Conservation (phyloP, 495 filamentous ascomycete species). For the Trichoderma asperelloides region DNA sequence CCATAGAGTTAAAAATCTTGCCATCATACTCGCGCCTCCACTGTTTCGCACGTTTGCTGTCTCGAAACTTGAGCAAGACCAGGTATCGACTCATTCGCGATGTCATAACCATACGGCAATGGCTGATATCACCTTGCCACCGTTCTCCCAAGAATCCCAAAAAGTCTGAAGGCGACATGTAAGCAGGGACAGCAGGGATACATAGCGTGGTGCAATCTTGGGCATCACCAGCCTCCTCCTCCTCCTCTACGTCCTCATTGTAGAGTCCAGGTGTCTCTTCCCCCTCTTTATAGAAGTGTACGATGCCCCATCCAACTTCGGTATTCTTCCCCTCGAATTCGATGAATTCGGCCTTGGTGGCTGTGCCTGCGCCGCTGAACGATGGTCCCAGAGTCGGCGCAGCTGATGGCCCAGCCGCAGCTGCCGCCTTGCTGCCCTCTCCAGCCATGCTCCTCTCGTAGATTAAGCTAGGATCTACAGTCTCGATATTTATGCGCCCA, state of each 20-base stretch:
- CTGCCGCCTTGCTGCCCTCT: neutral
- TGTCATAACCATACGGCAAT: slow-evolving; percentile 93
- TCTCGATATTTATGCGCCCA: slow-evolving; percentile 34
- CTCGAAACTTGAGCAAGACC: slow-evolving; percentile 93
- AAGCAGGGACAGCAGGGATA: slow-evolving; percentile 88
- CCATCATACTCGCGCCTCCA: slow-evolving; percentile 91
- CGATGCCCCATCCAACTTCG: slow-evolving; percentile 84
- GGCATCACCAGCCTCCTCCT: slow-evolving; percentile 31
- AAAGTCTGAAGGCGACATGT: slow-evolving; percentile 85
- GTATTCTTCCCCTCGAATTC: slow-evolving; percentile 66
- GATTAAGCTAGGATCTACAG: slow-evolving; percentile 27
- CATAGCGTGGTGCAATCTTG: slow-evolving; percentile 83
- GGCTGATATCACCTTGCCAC: slow-evolving; percentile 80
- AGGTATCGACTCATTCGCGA: slow-evolving; percentile 84
- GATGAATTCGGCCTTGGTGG: slow-evolving; percentile 67
- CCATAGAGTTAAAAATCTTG: slow-evolving; percentile 87
- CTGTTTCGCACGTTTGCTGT: slow-evolving; percentile 57
- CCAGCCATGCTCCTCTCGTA: slow-evolving; percentile 19
- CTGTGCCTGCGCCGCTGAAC: slow-evolving; percentile 32
- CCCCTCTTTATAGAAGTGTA: slow-evolving; percentile 85
- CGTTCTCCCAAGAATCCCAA: slow-evolving; percentile 87
- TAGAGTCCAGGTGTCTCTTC: slow-evolving; percentile 55
- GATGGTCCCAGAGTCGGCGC: slow-evolving; percentile 35
- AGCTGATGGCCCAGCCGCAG: slow-evolving; percentile 19
- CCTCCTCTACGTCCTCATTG: slow-evolving; percentile 17